A percentile compares a stretch with the other conserved stretches of the same genome.
Conservation (phyloP, 768 basidiomycete genomes). For the Trametes punicea region DNA sequence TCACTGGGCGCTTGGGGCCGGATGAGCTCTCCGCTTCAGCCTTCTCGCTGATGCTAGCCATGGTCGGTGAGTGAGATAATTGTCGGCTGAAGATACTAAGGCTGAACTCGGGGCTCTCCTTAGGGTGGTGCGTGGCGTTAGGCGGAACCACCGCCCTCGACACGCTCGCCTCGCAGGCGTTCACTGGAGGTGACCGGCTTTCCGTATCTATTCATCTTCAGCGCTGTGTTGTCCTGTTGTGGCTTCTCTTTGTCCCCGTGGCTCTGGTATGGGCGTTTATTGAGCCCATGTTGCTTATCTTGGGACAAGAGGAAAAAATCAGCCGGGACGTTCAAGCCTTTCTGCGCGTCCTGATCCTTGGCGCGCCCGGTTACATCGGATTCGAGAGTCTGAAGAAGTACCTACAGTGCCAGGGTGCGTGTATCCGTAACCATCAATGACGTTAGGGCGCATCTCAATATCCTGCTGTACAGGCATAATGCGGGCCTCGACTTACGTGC, state of each 20-base stretch:
- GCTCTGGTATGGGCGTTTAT: slow-evolving; percentile 61
- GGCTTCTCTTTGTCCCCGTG: slow-evolving; percentile 62
- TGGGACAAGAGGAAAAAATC: slow-evolving; percentile 59
- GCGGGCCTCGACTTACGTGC: slow-evolving; percentile 63
- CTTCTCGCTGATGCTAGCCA: slow-evolving; percentile 74
- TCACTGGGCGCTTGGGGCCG: slow-evolving; percentile 66
- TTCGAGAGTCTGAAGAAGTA: slow-evolving; percentile 80
- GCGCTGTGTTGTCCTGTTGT: slow-evolving; percentile 62
- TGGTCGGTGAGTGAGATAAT: slow-evolving; percentile 52
- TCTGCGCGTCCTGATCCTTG: slow-evolving; percentile 59
- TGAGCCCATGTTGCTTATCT: slow-evolving; percentile 55
- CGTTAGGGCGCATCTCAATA: not conserved
- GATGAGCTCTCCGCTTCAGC: slow-evolving; percentile 69
- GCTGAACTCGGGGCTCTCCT: not conserved
- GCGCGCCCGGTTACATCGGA: slow-evolving; percentile 70
- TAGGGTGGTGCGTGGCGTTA: slow-evolving; percentile 75
- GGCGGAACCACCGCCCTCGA: slow-evolving; percentile 79
- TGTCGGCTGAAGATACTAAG: not conserved
- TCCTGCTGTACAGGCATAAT: slow-evolving; percentile 55
- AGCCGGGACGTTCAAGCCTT: slow-evolving; percentile 61
- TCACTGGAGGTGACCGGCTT: slow-evolving; percentile 56
- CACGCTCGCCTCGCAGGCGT: slow-evolving; percentile 75
- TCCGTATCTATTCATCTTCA: slow-evolving; percentile 70
- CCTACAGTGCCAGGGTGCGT: slow-evolving; percentile 70
- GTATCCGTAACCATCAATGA: not conserved